phyloP scores from a whole-genome alignment of 495 filamentous ascomycete genomes.

The Echria macrotheca region DNA sequence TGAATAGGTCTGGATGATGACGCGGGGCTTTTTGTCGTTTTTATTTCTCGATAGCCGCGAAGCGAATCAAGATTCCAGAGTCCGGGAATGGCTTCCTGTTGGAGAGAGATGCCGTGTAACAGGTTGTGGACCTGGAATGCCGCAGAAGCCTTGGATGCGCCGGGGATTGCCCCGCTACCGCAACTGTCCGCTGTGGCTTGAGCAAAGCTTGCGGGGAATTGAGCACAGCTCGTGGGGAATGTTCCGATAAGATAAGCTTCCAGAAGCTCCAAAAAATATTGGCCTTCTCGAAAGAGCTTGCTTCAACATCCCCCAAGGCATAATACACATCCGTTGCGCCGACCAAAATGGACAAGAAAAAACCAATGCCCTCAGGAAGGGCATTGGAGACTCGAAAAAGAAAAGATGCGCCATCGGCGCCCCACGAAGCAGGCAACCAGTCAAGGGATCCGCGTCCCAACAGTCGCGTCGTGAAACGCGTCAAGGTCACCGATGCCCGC shows the following conservation, averaged over 20 bases:
- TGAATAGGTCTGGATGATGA: not conserved
- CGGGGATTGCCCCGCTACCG: not conserved
- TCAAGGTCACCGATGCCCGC: constrained; percentile 62
- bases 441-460: constrained; percentile 11
- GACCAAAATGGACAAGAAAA: no score
- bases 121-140: not conserved
- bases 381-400: constrained; percentile 12
- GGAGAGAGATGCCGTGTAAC: not conserved
- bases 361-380: no score
- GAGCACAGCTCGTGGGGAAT: no score
- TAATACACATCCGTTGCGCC: no score
- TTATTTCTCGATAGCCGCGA: not conserved
- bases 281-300: not conserved
- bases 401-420: constrained; percentile 13
- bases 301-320: no score
- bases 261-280: not conserved
- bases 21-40: not conserved
- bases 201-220: not conserved
- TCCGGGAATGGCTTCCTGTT: not conserved
- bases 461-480: constrained; percentile 39
- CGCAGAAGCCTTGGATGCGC: not conserved
- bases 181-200: not conserved
- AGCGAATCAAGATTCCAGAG: not conserved
- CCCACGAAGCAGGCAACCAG: constrained; percentile 4
- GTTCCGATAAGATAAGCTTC: not conserved